Evolutionary conservation across 2,329 filamentous ascomycete genomes (phyloP).

Genomic region (Paracoccidioides brasiliensis): DNA sequence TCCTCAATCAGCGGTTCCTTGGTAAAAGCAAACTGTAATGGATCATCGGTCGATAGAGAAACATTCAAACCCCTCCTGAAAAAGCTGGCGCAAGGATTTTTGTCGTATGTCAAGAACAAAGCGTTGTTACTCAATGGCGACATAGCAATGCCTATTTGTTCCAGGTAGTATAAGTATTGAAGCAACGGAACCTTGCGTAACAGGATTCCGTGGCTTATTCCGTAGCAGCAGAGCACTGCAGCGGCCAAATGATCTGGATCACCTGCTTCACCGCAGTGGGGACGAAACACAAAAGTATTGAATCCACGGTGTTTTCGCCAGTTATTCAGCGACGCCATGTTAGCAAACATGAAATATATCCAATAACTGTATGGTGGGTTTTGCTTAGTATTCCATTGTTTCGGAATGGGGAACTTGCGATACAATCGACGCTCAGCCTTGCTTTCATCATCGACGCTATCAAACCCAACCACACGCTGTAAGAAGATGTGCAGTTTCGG

Average conservation of each 20-base stretch:
- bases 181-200: slow-evolving; percentile 87
- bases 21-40: slow-evolving; percentile 93
- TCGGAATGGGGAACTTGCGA: slow-evolving; percentile 85
- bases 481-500: slow-evolving; percentile 91
- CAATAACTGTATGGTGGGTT: slow-evolving; percentile 98
- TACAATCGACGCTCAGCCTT: slow-evolving; percentile 91
- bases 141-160: slow-evolving; percentile 98
- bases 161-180: slow-evolving; percentile 95
- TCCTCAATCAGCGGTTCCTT: slow-evolving; percentile 97
- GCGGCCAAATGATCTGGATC: slow-evolving; percentile 93
- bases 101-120: slow-evolving; percentile 87
- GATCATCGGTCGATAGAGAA: slow-evolving; percentile 90
- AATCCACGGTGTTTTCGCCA: slow-evolving; percentile 86
- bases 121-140: slow-evolving; percentile 98
- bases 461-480: slow-evolving; percentile 89
- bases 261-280: slow-evolving; percentile 92
- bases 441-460: slow-evolving; percentile 96
- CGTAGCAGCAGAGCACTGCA: slow-evolving; percentile 83
- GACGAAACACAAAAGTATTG: slow-evolving; percentile 85
- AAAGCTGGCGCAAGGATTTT: slow-evolving; percentile 91
- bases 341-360: slow-evolving; percentile 95
- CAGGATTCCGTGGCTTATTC: slow-evolving; percentile 87
- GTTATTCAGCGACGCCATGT: slow-evolving; percentile 81
- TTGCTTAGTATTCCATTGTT: slow-evolving; percentile 78
- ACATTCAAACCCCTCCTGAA: slow-evolving; percentile 92